These are phyloP conservation scores for Saturnispora hagleri DNA, from an alignment of 805 yeast genomes.

Conservation along the genomic window DNA sequence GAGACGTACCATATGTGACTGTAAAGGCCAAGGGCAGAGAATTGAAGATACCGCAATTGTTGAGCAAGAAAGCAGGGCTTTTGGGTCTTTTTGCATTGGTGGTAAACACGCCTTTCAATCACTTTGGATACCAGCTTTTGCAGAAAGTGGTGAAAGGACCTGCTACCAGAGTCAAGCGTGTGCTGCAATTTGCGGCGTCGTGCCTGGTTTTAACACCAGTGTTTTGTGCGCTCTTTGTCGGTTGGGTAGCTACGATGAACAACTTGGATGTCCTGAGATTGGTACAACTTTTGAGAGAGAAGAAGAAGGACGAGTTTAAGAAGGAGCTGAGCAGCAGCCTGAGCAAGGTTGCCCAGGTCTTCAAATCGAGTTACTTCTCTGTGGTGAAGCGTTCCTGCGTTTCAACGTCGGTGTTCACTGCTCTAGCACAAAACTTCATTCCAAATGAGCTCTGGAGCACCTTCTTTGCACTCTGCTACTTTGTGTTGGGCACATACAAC, in stretches of 20 bases:
- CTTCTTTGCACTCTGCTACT: constrained; percentile 49
- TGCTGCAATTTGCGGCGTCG: constrained; percentile 43
- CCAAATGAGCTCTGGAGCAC: constrained; percentile 57
- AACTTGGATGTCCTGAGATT: constrained; percentile 9
- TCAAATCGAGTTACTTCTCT: constrained; percentile 35
- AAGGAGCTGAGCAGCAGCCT: constrained; percentile 12
- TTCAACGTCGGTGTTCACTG: constrained; percentile 43
- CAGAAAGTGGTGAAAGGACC: constrained; percentile 39
- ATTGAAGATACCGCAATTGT: constrained; percentile 29
- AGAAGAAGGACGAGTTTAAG: constrained; percentile 5
- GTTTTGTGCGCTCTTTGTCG: constrained; percentile 38
- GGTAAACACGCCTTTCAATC: constrained; percentile 51
- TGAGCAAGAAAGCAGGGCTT: constrained; percentile 38
- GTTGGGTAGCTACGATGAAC: constrained; percentile 46
- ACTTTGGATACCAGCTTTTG: constrained; percentile 40
- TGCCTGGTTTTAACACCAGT: constrained; percentile 49
- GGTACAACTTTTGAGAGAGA: not conserved
- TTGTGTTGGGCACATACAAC: constrained; percentile 52
- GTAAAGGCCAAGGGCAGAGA: constrained; percentile 13
- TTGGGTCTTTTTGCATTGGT: constrained; percentile 49
- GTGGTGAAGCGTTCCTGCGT: constrained; percentile 45
- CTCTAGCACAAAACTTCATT: constrained; percentile 48
- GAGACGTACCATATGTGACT: constrained; percentile 27
- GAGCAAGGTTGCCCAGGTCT: constrained; percentile 18
- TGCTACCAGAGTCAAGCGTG: constrained; percentile 30